Evolutionary conservation across 495 filamentous ascomycete species (phyloP), one percentile per base, ranked within the genome.

Genomic region (Neurospora cerealis): DNA sequence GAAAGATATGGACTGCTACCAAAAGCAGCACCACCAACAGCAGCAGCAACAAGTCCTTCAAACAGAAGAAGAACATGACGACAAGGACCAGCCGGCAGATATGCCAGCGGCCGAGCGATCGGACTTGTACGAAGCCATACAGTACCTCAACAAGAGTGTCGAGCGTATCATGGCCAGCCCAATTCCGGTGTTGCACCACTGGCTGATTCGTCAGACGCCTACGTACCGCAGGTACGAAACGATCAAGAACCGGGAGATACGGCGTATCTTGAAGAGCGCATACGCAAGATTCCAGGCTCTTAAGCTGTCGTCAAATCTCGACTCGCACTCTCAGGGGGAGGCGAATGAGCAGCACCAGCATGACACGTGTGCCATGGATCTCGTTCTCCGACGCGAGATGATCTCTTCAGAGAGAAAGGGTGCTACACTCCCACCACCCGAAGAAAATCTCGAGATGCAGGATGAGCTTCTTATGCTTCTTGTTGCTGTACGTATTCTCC

Each of bases 341-440:
- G 13, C 5, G 39, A 15, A 40, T 40, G 39, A 40, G 39, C 39
- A 40, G 39, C 39, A 78, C 79, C 19, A 72, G 78, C 36, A 13
- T 72, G 79, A 82, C 38, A 80, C 76, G 5, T 84, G 78, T 69
- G 79, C 78, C 38, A 80, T 84, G 79, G 82, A 83, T 42, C 76
- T 83, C 4, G 75, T 83, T 5, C 78, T 84, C 1, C 76, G 79
- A 6, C 77, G 80, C 5, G 76, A 81, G 70, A 66, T 78, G 44
- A 69, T 80, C 5, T 75, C 75, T 1, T 78, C 79, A 1, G 76
- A 79, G 69, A 80, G 78, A 54, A 76, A 74, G 19, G 75, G 79
- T 28, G 48, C 73, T 2, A 71, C 78, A 1, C 69, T 75, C 15
- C 70, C 75, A 1, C 76, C 80, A 44, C 79, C 79, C 3, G 77